Percentiles rank a stretch among this genome's conserved stretches.
Evolutionary conservation across 179 eudicot genomes (phyloP).

Genomic region (Silene coronaria): DNA sequence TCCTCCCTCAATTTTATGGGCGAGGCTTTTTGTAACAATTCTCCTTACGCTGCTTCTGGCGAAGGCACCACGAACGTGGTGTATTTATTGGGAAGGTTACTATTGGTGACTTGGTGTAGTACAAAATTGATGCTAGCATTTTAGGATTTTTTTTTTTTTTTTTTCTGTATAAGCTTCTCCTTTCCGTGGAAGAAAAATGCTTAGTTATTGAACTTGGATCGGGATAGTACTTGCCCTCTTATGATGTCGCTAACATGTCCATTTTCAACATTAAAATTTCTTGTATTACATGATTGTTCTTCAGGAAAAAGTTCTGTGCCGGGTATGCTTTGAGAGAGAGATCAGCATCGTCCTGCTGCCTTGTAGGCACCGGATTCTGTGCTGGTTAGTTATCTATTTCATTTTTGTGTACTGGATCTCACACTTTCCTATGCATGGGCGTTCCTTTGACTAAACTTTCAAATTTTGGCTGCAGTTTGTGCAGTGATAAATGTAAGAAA

Average conservation of each 20-base stretch:
- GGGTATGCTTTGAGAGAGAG: slow-evolving; percentile 68
- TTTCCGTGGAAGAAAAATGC: not conserved
- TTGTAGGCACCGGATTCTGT: slow-evolving; percentile 60
- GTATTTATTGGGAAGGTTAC: too few species aligned
- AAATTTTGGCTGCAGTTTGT: slow-evolving; percentile 15
- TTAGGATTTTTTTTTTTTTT: too few species aligned
- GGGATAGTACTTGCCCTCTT: not conserved
- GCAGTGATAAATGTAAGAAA: slow-evolving; percentile 64
- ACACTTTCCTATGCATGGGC: not conserved
- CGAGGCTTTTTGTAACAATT: too few species aligned
- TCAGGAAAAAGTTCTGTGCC: slow-evolving; percentile 83
- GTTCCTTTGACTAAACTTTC: not conserved
- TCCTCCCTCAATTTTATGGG: too few species aligned
- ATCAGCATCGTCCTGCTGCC: slow-evolving; percentile 10
- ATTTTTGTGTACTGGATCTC: not conserved
- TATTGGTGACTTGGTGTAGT: too few species aligned
- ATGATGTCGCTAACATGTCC: not conserved
- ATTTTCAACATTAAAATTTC: not conserved
- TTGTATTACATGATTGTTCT: not conserved
- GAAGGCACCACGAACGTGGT: too few species aligned
- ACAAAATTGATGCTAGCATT: too few species aligned
- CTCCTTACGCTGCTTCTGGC: too few species aligned
- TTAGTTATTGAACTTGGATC: not conserved
- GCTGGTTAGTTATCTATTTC: slow-evolving; percentile 50
- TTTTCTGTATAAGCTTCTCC: too few species aligned